phyloP scores from a whole-genome alignment of 495 filamentous ascomycete species.

The Aspergillus bertholletiae region DNA sequence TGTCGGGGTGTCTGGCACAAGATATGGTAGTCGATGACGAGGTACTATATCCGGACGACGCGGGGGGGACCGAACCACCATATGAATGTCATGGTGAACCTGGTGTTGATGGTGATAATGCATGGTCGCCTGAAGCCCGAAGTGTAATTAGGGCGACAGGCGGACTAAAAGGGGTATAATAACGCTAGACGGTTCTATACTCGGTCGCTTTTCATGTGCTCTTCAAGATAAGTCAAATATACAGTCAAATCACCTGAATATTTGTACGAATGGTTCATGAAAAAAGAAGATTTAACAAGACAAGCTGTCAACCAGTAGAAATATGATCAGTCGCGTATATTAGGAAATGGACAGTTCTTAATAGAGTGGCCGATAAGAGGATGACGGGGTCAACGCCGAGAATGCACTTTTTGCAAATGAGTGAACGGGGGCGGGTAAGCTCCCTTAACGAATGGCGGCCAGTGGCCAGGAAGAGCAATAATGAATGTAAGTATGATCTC shows the following conservation, averaged over 20 bases:
- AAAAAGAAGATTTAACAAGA: neutral
- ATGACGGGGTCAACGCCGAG: slow-evolving; percentile 6
- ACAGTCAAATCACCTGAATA: slow-evolving; percentile 9
- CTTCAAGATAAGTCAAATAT: neutral
- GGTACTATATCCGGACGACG: slow-evolving; percentile 29
- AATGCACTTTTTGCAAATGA: slow-evolving; percentile 21
- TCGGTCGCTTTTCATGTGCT: neutral
- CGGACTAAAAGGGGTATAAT: slow-evolving; percentile 7
- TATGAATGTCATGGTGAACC: slow-evolving; percentile 24
- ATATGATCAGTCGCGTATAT: neutral
- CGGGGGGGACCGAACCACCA: slow-evolving; percentile 20
- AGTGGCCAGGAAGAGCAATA: slow-evolving; percentile 13
- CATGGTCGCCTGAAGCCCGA: slow-evolving; percentile 21
- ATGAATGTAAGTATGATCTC: neutral
- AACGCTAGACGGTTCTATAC: neutral
- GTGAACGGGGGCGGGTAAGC: slow-evolving; percentile 24
- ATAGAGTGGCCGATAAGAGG: neutral
- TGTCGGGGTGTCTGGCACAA: slow-evolving; percentile 21
- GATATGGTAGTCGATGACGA: slow-evolving; percentile 20
- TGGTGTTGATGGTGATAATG: slow-evolving; percentile 21
- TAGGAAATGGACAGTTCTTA: neutral
- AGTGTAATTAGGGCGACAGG: neutral
- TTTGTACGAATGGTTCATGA: slow-evolving; percentile 10
- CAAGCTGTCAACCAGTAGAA: neutral
- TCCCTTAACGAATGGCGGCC: slow-evolving; percentile 32